These are phyloP conservation scores for Biancaea sappan DNA, from an alignment of 306 rosid genomes.

Conservation along the genomic window DNA sequence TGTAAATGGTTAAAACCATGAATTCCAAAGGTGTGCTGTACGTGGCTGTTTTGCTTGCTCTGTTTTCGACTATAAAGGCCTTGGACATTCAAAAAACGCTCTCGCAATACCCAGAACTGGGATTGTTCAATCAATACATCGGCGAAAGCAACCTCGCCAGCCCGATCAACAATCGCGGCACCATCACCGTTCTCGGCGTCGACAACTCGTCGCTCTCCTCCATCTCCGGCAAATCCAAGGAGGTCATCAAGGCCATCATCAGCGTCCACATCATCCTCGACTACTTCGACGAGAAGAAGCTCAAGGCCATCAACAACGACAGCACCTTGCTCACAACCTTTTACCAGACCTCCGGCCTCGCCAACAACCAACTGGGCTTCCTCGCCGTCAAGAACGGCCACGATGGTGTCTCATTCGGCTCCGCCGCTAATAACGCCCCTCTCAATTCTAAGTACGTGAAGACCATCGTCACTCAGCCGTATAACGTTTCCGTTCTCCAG, in stretches of 20 bases:
- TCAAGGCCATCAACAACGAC: slow-evolving; percentile 19
- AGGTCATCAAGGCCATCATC: slow-evolving; percentile 41
- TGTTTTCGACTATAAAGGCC: slow-evolving; percentile 40
- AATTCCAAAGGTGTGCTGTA: slow-evolving; percentile 39
- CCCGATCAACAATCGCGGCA: slow-evolving; percentile 47
- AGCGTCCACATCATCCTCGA: slow-evolving; percentile 59
- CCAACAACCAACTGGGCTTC: slow-evolving; percentile 50
- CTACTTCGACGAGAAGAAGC: slow-evolving; percentile 59
- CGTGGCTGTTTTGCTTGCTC: slow-evolving; percentile 40
- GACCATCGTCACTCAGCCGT: slow-evolving; percentile 48
- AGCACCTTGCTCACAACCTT: slow-evolving; percentile 49
- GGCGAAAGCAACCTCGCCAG: slow-evolving; percentile 51
- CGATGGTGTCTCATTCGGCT: slow-evolving; percentile 61
- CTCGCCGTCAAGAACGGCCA: slow-evolving; percentile 32
- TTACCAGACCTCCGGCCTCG: slow-evolving; percentile 57
- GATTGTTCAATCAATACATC: slow-evolving; percentile 45
- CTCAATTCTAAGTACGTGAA: slow-evolving; percentile 33
- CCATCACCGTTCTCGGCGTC: slow-evolving; percentile 59
- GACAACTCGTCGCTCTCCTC: slow-evolving; percentile 24
- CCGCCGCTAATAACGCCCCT: slow-evolving; percentile 39
- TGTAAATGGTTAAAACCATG: slow-evolving; percentile 34
- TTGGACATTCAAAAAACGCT: slow-evolving; percentile 56
- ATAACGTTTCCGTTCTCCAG: slow-evolving; percentile 59
- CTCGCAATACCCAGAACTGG: slow-evolving; percentile 33
- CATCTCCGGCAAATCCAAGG: slow-evolving; percentile 43